Percentiles rank a stretch among this genome's conserved stretches.
These are phyloP conservation scores for Adansonia grandidieri DNA, from an alignment of 441 rosid species.

Conservation along the genomic window DNA sequence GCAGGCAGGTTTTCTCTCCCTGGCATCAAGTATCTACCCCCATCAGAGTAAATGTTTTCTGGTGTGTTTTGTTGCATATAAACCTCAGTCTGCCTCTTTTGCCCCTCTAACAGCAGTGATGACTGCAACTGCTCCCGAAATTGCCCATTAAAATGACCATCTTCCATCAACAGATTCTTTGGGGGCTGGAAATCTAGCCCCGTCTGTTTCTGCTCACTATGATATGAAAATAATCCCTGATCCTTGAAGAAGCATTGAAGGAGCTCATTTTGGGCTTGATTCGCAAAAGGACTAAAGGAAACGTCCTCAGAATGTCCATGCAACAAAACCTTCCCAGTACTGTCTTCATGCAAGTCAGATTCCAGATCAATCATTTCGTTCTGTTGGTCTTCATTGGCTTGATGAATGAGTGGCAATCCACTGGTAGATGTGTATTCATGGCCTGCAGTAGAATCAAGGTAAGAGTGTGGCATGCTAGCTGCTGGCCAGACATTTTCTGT, in stretches of 20 bases:
- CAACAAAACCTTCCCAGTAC: conserved; percentile 50
- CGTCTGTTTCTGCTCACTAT: conserved; percentile 56
- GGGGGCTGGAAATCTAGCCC: conserved; percentile 52
- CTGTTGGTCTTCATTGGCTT: conserved; percentile 49
- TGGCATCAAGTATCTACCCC: conserved; percentile 64
- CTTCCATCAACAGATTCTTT: conserved; percentile 52
- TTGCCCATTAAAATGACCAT: conserved; percentile 59
- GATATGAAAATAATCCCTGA: conserved; percentile 54
- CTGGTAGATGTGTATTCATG: conserved; percentile 50
- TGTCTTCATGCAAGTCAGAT: conserved; percentile 53
- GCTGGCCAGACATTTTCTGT: conserved; percentile 67
- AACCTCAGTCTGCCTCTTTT: conserved; percentile 58
- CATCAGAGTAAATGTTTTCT: conserved; percentile 52
- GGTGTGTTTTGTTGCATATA: conserved; percentile 63
- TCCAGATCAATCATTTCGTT: conserved; percentile 59
- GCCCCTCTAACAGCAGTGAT: conserved; percentile 54
- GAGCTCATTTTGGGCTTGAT: conserved; percentile 72
- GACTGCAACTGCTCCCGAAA: conserved; percentile 61
- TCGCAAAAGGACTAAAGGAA: conserved; percentile 63
- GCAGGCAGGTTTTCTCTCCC: conserved; percentile 57
- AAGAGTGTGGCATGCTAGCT: conserved; percentile 52
- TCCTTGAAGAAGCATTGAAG: conserved; percentile 85
- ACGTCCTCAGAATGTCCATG: conserved; percentile 56
- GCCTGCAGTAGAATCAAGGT: conserved; percentile 52
- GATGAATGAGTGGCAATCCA: conserved; percentile 54